Evolutionary conservation across 1,284 basidiomycete species (phyloP).

Genomic region (Sanghuangporus sanghuang): DNA sequence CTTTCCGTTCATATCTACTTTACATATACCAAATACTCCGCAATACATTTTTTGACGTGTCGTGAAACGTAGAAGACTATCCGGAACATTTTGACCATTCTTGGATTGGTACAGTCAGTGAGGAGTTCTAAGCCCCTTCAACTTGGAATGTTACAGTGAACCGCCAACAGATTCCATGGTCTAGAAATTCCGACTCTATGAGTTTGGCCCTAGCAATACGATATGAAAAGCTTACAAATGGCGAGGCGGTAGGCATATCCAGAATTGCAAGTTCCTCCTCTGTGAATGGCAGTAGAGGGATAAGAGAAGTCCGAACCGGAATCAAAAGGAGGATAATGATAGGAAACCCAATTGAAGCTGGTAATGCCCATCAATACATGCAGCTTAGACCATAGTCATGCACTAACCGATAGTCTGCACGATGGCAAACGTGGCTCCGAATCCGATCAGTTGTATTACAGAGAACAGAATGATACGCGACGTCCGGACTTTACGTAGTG

Average conservation of each 20-base stretch:
- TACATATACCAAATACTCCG: background rate
- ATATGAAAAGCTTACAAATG: conserved; percentile 56
- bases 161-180: conserved; percentile 57
- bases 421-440: conserved; percentile 87
- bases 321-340: conserved; percentile 85
- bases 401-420: conserved; percentile 83
- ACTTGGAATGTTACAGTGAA: conserved; percentile 25
- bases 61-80: background rate
- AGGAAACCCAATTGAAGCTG: conserved; percentile 88
- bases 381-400: background rate
- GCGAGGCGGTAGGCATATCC: conserved; percentile 84
- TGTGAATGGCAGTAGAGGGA: conserved; percentile 79
- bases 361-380: background rate
- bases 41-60: background rate
- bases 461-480: conserved; percentile 78
- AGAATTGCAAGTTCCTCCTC: conserved; percentile 77
- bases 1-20: background rate
- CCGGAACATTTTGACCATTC: background rate
- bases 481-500: conserved; percentile 70
- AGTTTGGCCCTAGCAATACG: background rate
- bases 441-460: conserved; percentile 77
- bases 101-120: background rate
- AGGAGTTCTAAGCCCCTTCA: background rate
- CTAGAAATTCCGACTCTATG: conserved; percentile 25
- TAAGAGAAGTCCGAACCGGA: conserved; percentile 70